phyloP scores from a whole-genome alignment of 1,284 basidiomycete species.

The Trametes hirsuta region DNA sequence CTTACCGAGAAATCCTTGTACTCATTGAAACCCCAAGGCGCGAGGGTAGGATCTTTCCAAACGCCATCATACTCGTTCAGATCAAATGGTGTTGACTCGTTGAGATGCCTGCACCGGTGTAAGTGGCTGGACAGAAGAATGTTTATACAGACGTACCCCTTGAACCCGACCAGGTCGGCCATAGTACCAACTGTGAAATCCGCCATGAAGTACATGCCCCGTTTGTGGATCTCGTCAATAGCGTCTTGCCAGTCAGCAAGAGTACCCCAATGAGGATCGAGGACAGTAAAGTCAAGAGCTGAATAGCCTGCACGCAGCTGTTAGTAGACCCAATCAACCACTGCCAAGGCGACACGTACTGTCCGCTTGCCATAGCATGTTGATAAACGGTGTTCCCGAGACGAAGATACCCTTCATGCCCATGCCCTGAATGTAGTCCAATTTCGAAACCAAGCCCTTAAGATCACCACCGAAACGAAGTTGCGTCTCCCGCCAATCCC shows the following conservation, averaged over 20 bases:
- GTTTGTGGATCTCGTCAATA: conserved; percentile 76
- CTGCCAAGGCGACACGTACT: conserved; percentile 53
- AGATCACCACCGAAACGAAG: conserved; percentile 87
- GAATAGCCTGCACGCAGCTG: conserved; percentile 74
- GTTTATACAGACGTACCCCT: conserved; percentile 52
- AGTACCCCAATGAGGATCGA: conserved; percentile 91
- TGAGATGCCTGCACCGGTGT: conserved; percentile 59
- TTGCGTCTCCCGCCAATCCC: conserved; percentile 86
- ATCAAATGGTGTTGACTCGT: conserved; percentile 78
- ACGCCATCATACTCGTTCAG: conserved; percentile 73
- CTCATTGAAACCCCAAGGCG: conserved; percentile 83
- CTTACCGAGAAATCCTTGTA: conserved; percentile 81
- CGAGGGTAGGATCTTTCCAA: conserved; percentile 78
- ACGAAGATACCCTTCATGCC: conserved; percentile 84
- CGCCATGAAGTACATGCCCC: conserved; percentile 88
- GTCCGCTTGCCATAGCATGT: conserved; percentile 96
- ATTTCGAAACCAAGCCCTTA: conserved; percentile 68
- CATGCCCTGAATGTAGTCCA: conserved; percentile 91
- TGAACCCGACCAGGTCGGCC: conserved; percentile 83
- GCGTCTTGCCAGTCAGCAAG: conserved; percentile 76
- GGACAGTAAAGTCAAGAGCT: conserved; percentile 84
- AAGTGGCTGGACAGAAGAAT: neutral
- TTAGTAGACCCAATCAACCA: neutral
- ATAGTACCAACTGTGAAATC: conserved; percentile 95
- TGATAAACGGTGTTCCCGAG: conserved; percentile 88